Evolutionary conservation across 306 rosid species (phyloP).

Genomic region (Hippophae gyantsensis): DNA sequence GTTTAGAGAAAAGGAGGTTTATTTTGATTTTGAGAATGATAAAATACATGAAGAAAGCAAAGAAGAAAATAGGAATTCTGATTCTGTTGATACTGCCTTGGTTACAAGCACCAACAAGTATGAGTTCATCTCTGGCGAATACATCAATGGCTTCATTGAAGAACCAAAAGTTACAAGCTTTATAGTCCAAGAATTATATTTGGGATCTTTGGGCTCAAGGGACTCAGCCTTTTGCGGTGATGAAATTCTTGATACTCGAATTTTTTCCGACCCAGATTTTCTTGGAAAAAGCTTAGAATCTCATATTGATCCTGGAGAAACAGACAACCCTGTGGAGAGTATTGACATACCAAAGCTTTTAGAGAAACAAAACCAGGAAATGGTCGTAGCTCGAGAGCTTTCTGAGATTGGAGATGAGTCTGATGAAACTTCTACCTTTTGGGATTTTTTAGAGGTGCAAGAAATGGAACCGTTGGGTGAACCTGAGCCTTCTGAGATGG

Average conservation of each 20-base stretch:
- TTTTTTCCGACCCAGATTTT: neutral
- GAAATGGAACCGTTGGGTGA: conserved; percentile 3
- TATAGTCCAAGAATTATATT: conserved; percentile 35
- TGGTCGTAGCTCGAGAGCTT: neutral
- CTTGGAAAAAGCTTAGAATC: neutral
- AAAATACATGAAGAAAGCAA: neutral
- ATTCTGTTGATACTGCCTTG: conserved; percentile 5
- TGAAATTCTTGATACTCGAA: neutral
- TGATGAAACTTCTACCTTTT: conserved; percentile 5
- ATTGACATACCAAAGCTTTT: neutral
- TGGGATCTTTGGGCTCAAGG: conserved; percentile 16
- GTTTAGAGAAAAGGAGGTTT: conserved; percentile 24
- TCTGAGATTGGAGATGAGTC: neutral
- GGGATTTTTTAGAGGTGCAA: conserved; percentile 1
- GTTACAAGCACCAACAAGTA: conserved; percentile 28
- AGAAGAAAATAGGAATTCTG: conserved; percentile 12
- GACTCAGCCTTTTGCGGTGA: conserved; percentile 14
- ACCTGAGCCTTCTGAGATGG: conserved; percentile 13
- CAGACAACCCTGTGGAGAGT: neutral
- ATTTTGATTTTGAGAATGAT: conserved; percentile 19
- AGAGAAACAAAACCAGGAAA: neutral
- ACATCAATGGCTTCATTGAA: conserved; percentile 34
- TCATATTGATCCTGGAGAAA: neutral
- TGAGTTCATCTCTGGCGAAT: conserved; percentile 22
- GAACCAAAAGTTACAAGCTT: conserved; percentile 41